A percentile compares a stretch with the other conserved stretches of the same genome.
These are phyloP conservation scores for Discostella stelligeroides DNA, from an alignment of 108 stramenopile species.

Conservation along the genomic window DNA sequence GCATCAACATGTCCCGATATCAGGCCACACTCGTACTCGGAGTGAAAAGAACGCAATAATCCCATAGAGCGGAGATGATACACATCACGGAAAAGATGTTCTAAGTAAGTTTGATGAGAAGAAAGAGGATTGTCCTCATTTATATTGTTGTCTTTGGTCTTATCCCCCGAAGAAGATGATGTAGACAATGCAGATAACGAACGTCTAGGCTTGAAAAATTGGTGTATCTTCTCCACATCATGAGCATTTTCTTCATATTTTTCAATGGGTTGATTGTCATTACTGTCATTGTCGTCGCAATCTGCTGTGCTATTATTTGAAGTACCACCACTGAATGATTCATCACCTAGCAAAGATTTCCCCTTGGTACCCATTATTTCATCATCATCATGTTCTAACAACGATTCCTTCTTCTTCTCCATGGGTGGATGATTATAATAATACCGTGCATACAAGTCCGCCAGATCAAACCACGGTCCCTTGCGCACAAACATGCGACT, in stretches of 20 bases:
- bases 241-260: too few species aligned
- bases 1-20: slow-evolving; percentile 54
- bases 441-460: slow-evolving; percentile 73
- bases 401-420: neutral
- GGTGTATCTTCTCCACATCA: neutral
- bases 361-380: too few species aligned
- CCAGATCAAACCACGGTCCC: slow-evolving; percentile 81
- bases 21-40: slow-evolving; percentile 83
- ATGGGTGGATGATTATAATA: slow-evolving; percentile 31
- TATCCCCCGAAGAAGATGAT: neutral
- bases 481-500: slow-evolving; percentile 77
- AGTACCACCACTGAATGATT: neutral
- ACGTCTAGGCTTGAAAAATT: slow-evolving; percentile 24
- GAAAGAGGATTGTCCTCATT: neutral
- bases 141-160: neutral
- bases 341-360: too few species aligned
- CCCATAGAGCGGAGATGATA: slow-evolving; percentile 59
- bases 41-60: slow-evolving; percentile 67
- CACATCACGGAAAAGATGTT: slow-evolving; percentile 53
- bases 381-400: neutral
- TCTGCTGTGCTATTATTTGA: neutral
- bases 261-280: too few species aligned
- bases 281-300: slow-evolving; percentile 1
- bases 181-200: neutral
- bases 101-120: slow-evolving; percentile 22